Base-by-base conservation (phyloP, 768 basidiomycete species). In the Leccinum variicolor region DNA sequence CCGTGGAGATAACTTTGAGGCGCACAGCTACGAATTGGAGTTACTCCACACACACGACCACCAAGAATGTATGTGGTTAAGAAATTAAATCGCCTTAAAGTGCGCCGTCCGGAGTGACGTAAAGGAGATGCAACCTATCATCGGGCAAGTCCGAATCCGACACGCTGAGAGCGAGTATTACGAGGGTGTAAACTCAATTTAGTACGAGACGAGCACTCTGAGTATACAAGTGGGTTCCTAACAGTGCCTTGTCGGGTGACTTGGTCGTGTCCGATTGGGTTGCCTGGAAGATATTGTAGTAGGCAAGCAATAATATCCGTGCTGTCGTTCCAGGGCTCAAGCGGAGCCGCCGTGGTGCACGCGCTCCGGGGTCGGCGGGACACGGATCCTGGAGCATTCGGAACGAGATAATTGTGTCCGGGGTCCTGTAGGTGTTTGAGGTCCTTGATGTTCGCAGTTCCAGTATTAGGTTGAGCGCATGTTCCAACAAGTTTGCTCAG, bases 381-480 rank as follows among this genome's bases (percentile, higher is more conserved):
- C 17, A 33, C 31, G 31, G 31, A 33, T 33, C 29, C 29, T 31
- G 11, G 31, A 33, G 13, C 31, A 33, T 33, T 33, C 31, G 31
- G 31, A 33, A 2, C 31, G 31, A 33, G 13, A 33, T 26, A 5
- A 10, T 33, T 25, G 14, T 33, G 13, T 17, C 17, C 41, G 51
- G 59, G 51, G 59, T 45, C 58, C 28, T 10, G n/a, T 5, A 19
- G 41, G 61, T 63, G 26, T 43, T 57, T 46, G 43, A 59, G 50
- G 62, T 49, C 62, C 31, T 10, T 43, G 14, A 45, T n/a, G 21
- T 11, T 19, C 52, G 61, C 51, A 52, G n/a, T n/a, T n/a, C n/a
- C n/a, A n/a, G n/a, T n/a, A n/a, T n/a, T n/a, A n/a, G 7, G 49
- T 34, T 34, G 21, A 47, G 31, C 52, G 31, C 60, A 49, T 52